Base-by-base conservation (phyloP, 2,329 filamentous ascomycete species). In the Pseudogymnoascus sp. region DNA sequence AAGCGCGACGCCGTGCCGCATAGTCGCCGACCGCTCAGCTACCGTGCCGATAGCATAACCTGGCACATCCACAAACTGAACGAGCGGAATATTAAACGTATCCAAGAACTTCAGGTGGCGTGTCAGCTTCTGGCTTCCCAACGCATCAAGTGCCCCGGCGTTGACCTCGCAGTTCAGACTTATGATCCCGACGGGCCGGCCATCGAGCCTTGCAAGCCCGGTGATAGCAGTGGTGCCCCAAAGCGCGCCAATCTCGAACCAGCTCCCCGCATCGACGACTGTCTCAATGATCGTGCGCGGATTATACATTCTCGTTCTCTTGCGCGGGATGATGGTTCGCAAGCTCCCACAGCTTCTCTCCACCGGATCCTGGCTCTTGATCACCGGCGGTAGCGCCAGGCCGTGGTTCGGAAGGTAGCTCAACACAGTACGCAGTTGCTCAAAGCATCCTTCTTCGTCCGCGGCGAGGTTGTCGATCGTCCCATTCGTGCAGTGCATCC, bases 381-480 rank as follows among this genome's bases (percentile, higher is more conserved):
- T 63, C 0, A 76, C 71, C 0, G 84, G 85, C 5, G 85, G 84
- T 3, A 82, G 70, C 33, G 82, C 77, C 2, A 76, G 78, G 0
- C 84, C 85, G 33, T 76, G 82, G 65, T 85, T 82, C 1, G 85
- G 85, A 1, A 88, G 73, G 65, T 82, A 88, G 23, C 77, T 73
- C 18, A 88, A 69, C 0, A 88, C 79, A 0, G 77, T 81, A 1
- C 83, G 75, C 3, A 88, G 69, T 69, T 88, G 85, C 67, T 83
- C 79, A 64, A 86, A 87, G 65, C 83, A 86, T 40, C 81, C 83
- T n/a, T 76, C 76, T 70, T 88, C 85, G 64, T 84, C 80, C 3
- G 78, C 75, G 0, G 85, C 85, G 2, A 87, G 75, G 61, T 88
- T 88, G 64, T 88, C 85, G 59, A 88, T 86, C 0, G 85, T 88